Base-by-base conservation (phyloP, 257 asterid genomes). In the Solanum paucissectum region DNA sequence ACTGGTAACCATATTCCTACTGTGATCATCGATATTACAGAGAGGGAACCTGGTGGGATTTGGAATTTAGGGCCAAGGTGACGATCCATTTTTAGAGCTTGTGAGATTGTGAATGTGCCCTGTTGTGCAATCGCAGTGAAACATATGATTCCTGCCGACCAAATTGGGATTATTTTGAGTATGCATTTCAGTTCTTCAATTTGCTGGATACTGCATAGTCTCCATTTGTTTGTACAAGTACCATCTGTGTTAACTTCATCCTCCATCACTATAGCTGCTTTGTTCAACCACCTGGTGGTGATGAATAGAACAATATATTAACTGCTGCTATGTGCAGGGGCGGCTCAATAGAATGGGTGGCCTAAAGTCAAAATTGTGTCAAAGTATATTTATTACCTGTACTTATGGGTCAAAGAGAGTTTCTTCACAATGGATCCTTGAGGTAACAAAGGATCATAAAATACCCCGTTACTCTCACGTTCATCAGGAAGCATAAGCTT, bases 71-170 rank as follows among this genome's bases (percentile, higher is more conserved):
- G 93, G 21, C 96, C 94, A 6, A 97, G 85, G 20, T 89, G 98
- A 5, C 99, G 98, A 90, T 97, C 91, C 99, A 97, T 97, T 91
- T 94, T 92, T 4, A 33, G 3, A 5, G 98, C 98, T 76, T 95
- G 98, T 13, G 96, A 93, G 5, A 91, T 2, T 0, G 96, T 96
- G 89, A 97, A 97, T 20, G 98, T 95, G 25, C 93, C 90, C 23
- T 97, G 99, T 72, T 97, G 99, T 5, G 88, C 91, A 37, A 94
- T 91, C 62, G 98, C 98, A 0, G 92, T 87, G 90, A 95, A 94
- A 46, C 98, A 93, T 44, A 97, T 90, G 3, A 97, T 92, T 3
- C 99, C 98, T 0, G 98, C 87, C 1, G 93, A 95, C 99, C 99
- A 97, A 5, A 94, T 81, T 3, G 99, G 99, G 60, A 97, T 79